Base-by-base conservation (phyloP, 2,329 filamentous ascomycete genomes). In the Aspergillus arachidicola region DNA sequence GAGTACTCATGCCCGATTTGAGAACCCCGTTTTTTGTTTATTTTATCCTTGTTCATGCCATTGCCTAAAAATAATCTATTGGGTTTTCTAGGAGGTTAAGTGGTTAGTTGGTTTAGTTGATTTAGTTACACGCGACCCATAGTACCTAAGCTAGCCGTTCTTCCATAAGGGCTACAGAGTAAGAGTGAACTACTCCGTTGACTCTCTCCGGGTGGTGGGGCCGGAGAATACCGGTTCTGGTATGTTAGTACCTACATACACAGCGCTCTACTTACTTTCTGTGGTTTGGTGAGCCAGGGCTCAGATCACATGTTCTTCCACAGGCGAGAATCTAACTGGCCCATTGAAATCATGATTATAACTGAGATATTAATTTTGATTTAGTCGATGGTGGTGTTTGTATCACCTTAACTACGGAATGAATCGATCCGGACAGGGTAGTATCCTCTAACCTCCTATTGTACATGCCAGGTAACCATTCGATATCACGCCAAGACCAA, bases 191-290 rank as follows among this genome's bases (percentile, higher is more conserved):
- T 38, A 38, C n/a, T n/a, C n/a, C n/a, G n/a, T 30, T 50, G 46
- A 9, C 26, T 19, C 14, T n/a, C 64, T 45, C 60, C 73, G 73
- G 73, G 68, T 72, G 71, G 73, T 72, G 73, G 73, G 72, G 72
- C 73, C 72, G 70, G 43, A 55, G 46, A 51, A 48, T 51, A 51
- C 67, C 62, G 64, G 59, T 32, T 32, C 30, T 4, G 30, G 30
- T 32, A 32, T 32, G 30, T 32, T 32, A 32, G 9, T 10, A 26
- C 23, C 23, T 26, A 26, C 23, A 26, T 26, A 26, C 23, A 26
- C 23, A 26, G 23, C 23, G 23, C 23, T 26, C 23, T 4, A 26
- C 23, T 26, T 26, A 10, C 30, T 32, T 32, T 10, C 30, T 32
- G 30, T 32, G 30, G 30, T 64, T 21, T 30, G 46, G 46, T 62